A percentile compares a stretch with the other conserved stretches of the same genome.
These are phyloP conservation scores for Aspergillus quadrilineatus DNA, from an alignment of 2,329 filamentous ascomycete genomes.

Conservation along the genomic window DNA sequence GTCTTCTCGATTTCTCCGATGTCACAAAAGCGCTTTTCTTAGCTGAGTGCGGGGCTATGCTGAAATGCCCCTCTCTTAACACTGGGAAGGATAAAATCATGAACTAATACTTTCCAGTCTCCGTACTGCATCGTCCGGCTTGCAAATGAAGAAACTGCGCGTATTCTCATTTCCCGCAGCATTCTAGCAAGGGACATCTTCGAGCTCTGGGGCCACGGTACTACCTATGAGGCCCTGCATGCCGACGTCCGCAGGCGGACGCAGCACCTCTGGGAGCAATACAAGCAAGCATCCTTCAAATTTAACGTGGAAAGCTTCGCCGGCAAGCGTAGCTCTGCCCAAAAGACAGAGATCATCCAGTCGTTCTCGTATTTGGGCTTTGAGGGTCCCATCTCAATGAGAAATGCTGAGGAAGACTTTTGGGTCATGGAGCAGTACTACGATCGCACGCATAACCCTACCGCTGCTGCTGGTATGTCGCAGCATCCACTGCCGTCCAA, in stretches of 20 bases:
- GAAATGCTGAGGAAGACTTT: conserved; percentile 70
- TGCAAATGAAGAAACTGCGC: conserved; percentile 63
- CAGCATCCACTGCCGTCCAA: conserved; percentile 35
- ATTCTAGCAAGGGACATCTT: conserved; percentile 81
- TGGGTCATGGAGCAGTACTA: conserved; percentile 80
- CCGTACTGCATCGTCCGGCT: conserved; percentile 80
- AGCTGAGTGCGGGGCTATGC: background rate
- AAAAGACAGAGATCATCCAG: conserved; percentile 75
- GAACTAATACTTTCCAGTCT: conserved; percentile 57
- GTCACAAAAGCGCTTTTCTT: background rate
- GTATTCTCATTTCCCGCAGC: conserved; percentile 68
- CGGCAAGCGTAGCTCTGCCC: conserved; percentile 62
- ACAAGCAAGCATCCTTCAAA: conserved; percentile 69
- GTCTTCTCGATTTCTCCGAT: conserved; percentile 4
- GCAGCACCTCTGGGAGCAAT: conserved; percentile 64
- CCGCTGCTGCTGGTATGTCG: conserved; percentile 25
- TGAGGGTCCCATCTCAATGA: conserved; percentile 74
- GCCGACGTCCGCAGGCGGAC: conserved; percentile 60
- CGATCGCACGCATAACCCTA: conserved; percentile 29
- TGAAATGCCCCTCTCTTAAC: background rate
- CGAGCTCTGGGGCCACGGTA: conserved; percentile 80
- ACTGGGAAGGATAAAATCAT: background rate
- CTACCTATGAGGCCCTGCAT: conserved; percentile 68
- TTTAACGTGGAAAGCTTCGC: conserved; percentile 83
- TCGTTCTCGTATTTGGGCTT: conserved; percentile 77